Evolutionary conservation across 1,284 basidiomycete species (phyloP).

Genomic region (Melampsora larici-populina): DNA sequence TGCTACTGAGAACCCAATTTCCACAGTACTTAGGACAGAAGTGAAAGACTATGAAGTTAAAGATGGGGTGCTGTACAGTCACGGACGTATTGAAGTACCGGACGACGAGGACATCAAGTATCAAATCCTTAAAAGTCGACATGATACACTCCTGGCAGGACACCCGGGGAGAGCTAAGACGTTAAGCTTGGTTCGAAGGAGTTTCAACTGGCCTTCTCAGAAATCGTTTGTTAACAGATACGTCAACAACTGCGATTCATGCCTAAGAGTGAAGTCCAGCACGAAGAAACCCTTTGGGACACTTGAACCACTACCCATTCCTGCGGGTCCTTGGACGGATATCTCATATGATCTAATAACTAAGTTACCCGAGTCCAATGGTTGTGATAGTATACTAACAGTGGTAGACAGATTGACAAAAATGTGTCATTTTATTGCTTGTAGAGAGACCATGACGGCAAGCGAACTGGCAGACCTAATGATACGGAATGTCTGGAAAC

Average conservation of each 20-base stretch:
- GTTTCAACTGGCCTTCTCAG: neutral
- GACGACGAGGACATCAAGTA: too few relatives aligned
- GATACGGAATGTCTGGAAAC: neutral
- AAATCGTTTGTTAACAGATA: neutral
- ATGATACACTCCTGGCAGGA: neutral
- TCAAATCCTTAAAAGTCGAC: too few relatives aligned
- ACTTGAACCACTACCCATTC: slow-evolving; percentile 4
- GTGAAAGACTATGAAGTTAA: too few relatives aligned
- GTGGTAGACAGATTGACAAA: neutral
- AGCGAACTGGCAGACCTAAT: neutral
- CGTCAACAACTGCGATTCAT: neutral
- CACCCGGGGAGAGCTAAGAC: neutral
- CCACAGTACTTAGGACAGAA: too few relatives aligned
- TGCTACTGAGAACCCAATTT: too few relatives aligned
- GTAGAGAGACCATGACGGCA: neutral
- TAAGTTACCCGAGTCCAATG: neutral
- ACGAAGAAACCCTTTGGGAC: neutral
- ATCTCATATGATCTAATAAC: slow-evolving; percentile 16
- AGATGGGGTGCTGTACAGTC: too few relatives aligned
- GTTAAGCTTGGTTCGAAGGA: neutral
- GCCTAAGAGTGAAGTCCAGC: neutral
- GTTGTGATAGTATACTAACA: neutral
- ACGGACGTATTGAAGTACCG: too few relatives aligned
- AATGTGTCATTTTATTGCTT: slow-evolving; percentile 8
- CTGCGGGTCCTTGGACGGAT: too few relatives aligned